Evolutionary conservation across 192 early-diverging fungal genomes (phyloP).

Genomic region (Geranomyces michiganensis): DNA sequence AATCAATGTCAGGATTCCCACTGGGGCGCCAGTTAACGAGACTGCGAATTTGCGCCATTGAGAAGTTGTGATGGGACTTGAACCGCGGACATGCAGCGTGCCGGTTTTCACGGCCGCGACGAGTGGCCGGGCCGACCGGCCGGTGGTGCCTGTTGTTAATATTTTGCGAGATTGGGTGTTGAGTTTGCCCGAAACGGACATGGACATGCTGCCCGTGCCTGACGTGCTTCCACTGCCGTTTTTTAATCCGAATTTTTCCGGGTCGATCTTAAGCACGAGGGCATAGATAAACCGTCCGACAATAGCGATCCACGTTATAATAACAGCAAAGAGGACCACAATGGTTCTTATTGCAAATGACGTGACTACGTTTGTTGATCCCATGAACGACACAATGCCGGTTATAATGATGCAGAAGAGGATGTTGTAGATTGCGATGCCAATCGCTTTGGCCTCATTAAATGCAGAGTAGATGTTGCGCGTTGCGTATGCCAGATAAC

Average conservation of each 20-base stretch:
- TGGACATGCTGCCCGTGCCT: not conserved
- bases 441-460: constrained; percentile 39
- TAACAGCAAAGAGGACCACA: constrained; percentile 11
- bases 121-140: not conserved
- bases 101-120: not conserved
- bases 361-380: not conserved
- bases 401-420: constrained; percentile 26
- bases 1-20: not conserved
- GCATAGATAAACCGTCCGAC: constrained; percentile 11
- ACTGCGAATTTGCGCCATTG: constrained; percentile 11
- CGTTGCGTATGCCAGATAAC: constrained; percentile 33
- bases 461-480: constrained; percentile 35
- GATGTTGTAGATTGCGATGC: constrained; percentile 39
- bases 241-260: not conserved
- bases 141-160: not conserved
- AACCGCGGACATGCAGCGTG: not conserved
- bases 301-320: not conserved
- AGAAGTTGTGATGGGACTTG: constrained; percentile 13
- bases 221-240: not conserved
- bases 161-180: not conserved
- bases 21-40: not conserved
- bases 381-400: constrained; percentile 1
- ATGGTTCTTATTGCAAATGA: not conserved
- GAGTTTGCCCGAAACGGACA: not conserved
- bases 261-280: not conserved